These are phyloP conservation scores for Tricholoma sp. DNA, from an alignment of 768 basidiomycete genomes.

Conservation along the genomic window DNA sequence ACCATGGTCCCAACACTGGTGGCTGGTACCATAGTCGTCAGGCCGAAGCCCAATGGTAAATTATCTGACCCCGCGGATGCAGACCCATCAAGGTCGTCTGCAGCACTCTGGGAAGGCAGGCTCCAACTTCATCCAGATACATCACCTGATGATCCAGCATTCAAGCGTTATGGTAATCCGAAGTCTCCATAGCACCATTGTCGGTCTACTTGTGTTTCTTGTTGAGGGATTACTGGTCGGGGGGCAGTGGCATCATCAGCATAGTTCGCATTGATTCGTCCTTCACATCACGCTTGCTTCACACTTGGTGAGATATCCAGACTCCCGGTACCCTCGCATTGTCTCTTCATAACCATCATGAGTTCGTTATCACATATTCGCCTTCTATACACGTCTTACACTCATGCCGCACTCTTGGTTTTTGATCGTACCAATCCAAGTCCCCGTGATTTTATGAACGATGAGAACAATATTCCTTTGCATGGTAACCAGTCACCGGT, in stretches of 20 bases:
- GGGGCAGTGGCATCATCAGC: background rate
- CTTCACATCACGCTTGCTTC: background rate
- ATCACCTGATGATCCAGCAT: constrained; percentile 54
- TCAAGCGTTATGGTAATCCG: constrained; percentile 22
- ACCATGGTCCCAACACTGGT: constrained; percentile 52
- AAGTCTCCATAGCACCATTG: background rate
- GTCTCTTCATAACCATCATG: background rate
- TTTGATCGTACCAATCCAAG: background rate
- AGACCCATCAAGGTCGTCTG: constrained; percentile 77
- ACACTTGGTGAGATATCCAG: background rate
- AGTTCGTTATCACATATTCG: background rate
- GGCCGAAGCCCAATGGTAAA: constrained; percentile 50
- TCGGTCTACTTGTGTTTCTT: background rate
- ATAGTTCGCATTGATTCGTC: background rate
- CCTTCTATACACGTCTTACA: background rate
- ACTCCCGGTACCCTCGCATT: background rate
- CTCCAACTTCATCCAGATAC: constrained; percentile 89
- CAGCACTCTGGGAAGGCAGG: constrained; percentile 80
- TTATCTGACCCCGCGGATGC: constrained; percentile 70
- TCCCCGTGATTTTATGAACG: background rate
- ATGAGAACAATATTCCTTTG: background rate
- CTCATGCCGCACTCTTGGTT: background rate
- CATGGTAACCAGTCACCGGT: background rate
- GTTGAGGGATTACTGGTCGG: background rate
- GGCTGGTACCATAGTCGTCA: constrained; percentile 49